Conservation (phyloP, 1,284 basidiomycete species). For the Rhodotorula sp. region DNA sequence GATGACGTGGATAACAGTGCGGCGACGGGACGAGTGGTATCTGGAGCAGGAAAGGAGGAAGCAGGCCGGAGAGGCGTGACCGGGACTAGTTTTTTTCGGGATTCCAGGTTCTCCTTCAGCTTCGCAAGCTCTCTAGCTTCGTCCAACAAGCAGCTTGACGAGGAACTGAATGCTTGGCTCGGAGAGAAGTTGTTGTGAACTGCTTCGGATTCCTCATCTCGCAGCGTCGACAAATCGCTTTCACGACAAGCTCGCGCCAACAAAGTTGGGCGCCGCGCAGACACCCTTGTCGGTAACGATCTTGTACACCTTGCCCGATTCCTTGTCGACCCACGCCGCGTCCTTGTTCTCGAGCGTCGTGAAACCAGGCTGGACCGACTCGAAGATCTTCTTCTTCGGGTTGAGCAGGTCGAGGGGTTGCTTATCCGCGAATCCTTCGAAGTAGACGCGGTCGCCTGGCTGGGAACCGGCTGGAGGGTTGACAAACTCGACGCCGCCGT, state of each 20-base stretch:
- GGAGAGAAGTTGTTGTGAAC: background rate
- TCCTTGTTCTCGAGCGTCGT: slow-evolving; percentile 80
- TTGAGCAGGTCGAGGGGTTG: slow-evolving; percentile 64
- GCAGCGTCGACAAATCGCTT: background rate
- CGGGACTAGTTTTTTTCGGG: too few species aligned
- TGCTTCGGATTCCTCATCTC: background rate
- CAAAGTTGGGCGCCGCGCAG: slow-evolving; percentile 73
- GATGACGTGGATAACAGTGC: background rate
- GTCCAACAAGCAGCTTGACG: background rate
- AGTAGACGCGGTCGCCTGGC: slow-evolving; percentile 88
- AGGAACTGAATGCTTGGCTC: background rate
- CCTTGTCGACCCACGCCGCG: slow-evolving; percentile 84
- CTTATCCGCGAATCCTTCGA: slow-evolving; percentile 65
- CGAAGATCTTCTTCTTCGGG: slow-evolving; percentile 97
- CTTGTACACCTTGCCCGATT: slow-evolving; percentile 68
- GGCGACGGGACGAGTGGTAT: slow-evolving; percentile 19
- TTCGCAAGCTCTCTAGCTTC: background rate
- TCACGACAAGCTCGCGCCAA: slow-evolving; percentile 83
- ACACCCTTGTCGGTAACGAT: slow-evolving; percentile 82
- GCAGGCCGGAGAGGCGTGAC: background rate
- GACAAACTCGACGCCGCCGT: slow-evolving; percentile 81
- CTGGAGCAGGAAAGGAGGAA: background rate
- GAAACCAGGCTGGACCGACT: slow-evolving; percentile 86
- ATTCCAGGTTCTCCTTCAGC: too few species aligned
- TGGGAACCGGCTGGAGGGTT: slow-evolving; percentile 79